Base-by-base conservation (phyloP, 495 filamentous ascomycete genomes). In the Penicillium angulare region DNA sequence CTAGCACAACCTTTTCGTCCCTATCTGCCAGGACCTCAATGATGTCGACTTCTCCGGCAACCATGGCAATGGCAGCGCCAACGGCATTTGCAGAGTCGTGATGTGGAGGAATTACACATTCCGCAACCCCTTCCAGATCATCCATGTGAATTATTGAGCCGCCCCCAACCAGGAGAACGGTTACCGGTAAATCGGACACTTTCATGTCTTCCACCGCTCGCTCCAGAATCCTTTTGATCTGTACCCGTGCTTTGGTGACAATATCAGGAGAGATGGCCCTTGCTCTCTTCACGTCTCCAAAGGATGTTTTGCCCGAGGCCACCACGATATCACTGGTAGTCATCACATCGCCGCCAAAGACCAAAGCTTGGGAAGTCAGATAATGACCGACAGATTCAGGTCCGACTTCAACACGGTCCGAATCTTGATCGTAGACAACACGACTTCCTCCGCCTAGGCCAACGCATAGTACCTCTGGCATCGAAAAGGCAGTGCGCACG, bases 301-400 rank as follows among this genome's bases (percentile, higher is more conserved):
- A 72, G 0, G 66, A 62, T 7, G 68, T 48, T 9, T 64, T 64
- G 5, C 53, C 61, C 24, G 67, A 58, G 0, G 67, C 71, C 40
- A 74, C 59, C 17, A 74, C 75, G 1, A 73, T 74, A 61, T 82
- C 72, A 7, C 75, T 80, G 17, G 77, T 67, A 2, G 79, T 83
- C 39, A 78, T 54, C 2, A 68, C 64, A n/a, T 68, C 59, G 6
- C 79, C 79, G 23, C 79, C 79, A 56, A 83, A 83, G 0, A 75
- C 70, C 12, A 77, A 44, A 3, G 78, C 66, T 31, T 82, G 67
- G 34, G 61, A 63, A 3, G 64, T 71, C 10, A 83, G 64, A 47
- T 72, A 73, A 54, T 81, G 75, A 8, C 79, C 81, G 0, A 83
- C 81, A 12, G 72, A 77, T 27, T 82, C 79, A 0, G 81, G 79